Evolutionary conservation across 371 early-diverging fungal genomes (phyloP).

Genomic region (Circinella umbellata): DNA sequence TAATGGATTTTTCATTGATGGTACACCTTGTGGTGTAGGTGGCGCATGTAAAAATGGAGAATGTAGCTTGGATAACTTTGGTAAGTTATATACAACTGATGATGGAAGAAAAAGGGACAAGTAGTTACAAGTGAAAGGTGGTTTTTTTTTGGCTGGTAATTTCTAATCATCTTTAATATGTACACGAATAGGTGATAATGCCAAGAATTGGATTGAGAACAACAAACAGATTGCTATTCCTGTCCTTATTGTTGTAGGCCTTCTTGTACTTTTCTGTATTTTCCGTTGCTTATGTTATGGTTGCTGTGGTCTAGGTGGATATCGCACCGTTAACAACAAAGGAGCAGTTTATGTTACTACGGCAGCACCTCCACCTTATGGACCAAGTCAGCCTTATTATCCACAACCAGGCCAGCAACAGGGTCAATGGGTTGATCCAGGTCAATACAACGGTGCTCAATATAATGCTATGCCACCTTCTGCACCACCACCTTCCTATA

Average conservation of each 20-base stretch:
- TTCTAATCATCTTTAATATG: too few species aligned
- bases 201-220: conserved; percentile 44
- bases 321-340: conserved; percentile 27
- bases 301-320: conserved; percentile 30
- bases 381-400: conserved; percentile 22
- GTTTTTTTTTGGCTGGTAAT: too few species aligned
- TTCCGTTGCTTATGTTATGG: conserved; percentile 53
- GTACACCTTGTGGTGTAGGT: conserved; percentile 84
- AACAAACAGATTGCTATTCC: conserved; percentile 59
- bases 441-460: conserved; percentile 52
- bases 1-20: conserved; percentile 85
- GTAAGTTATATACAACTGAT: conserved; percentile 22
- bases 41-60: conserved; percentile 61
- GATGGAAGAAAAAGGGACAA: too few species aligned
- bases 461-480: conserved; percentile 14
- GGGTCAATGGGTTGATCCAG: conserved; percentile 59
- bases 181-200: conserved; percentile 27
- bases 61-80: conserved; percentile 46
- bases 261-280: conserved; percentile 55
- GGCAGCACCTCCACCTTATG: conserved; percentile 19
- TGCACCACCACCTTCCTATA: conserved; percentile 27
- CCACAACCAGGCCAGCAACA: conserved; percentile 25
- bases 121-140: too few species aligned
- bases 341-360: conserved; percentile 25
- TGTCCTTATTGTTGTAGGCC: conserved; percentile 49